Base-by-base conservation (phyloP, 2,329 filamentous ascomycete species). In the Cladophialophora yegresii region DNA sequence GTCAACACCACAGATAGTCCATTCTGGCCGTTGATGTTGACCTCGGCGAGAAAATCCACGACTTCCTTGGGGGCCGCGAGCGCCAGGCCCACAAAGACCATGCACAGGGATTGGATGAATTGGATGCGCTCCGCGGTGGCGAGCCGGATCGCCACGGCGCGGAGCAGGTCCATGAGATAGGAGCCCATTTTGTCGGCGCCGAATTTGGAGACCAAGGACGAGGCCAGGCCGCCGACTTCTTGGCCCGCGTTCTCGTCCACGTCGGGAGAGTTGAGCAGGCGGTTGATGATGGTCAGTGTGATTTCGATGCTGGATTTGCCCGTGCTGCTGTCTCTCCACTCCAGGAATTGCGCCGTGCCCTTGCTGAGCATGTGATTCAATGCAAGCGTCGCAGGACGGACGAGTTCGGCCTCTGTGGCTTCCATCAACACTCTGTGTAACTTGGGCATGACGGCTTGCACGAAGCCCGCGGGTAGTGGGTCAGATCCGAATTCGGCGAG, bases 201-300 rank as follows among this genome's bases (percentile, higher is more conserved):
- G 58, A 93, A 95, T 78, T 95, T 96, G 78, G 98, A 93, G 0
- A 99, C 95, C 30, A 99, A 83, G 77, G 96, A 93, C 1, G 93
- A 93, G 4, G 95, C 95, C 69, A 99, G 85, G 16, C 92, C 92
- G 70, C 95, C 95, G 50, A 99, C 93, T 79, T 99, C 93, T n/a
- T 92, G 91, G 4, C 93, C 95, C 20, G 92, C 91, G 72, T 93
- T 92, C 73, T 99, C 95, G 72, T 96, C 90, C n/a, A 98, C 89
- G 1, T 84, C 79, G 1, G 91, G 89, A 2, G 90, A 89, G 32
- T 99, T 84, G 4, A 99, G 84, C 54, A 93, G 90, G 75, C 97
- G 95, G 43, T 71, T 68, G 67, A 99, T 92, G 71, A 99, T 95
- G 69, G 92, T 86, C 54, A 99, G 84, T 64, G 92, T 91, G 32